Evolutionary conservation across 192 early-diverging fungal genomes (phyloP).

Genomic region (Lobosporangium transversale): DNA sequence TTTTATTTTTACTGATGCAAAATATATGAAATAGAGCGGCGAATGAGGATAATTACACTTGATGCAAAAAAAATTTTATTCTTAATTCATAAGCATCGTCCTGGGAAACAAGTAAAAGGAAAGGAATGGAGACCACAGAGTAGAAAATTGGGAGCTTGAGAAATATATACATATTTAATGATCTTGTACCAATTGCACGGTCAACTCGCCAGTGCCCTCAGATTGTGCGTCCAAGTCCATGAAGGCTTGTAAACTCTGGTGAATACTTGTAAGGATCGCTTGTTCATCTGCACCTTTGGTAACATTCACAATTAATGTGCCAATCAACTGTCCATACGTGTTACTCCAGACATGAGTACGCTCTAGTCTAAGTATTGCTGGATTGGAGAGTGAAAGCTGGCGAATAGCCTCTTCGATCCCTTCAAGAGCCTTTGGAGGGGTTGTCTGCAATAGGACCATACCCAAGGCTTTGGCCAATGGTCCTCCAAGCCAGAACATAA

Average conservation of each 20-base stretch:
- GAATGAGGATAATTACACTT: too few relatives aligned
- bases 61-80: too few relatives aligned
- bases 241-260: conserved; percentile 55
- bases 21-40: too few relatives aligned
- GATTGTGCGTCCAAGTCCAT: conserved; percentile 43
- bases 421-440: conserved; percentile 53
- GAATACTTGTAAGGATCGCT: conserved; percentile 53
- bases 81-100: too few relatives aligned
- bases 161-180: background rate
- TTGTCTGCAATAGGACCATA: conserved; percentile 65
- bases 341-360: conserved; percentile 68
- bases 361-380: conserved; percentile 57
- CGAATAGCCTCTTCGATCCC: conserved; percentile 57
- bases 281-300: conserved; percentile 61
- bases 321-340: conserved; percentile 60
- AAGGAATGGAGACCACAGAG: background rate
- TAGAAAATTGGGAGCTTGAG: too few relatives aligned
- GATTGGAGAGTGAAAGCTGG: conserved; percentile 48
- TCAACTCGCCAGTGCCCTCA: conserved; percentile 58
- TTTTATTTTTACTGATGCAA: too few relatives aligned
- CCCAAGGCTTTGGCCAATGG: conserved; percentile 60
- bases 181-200: conserved; percentile 54
- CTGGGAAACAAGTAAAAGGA: background rate
- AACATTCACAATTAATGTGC: conserved; percentile 58
- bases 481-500: conserved; percentile 61